Conservation (phyloP, 2,329 filamentous ascomycete species). For the Hypoxylon sp. region DNA sequence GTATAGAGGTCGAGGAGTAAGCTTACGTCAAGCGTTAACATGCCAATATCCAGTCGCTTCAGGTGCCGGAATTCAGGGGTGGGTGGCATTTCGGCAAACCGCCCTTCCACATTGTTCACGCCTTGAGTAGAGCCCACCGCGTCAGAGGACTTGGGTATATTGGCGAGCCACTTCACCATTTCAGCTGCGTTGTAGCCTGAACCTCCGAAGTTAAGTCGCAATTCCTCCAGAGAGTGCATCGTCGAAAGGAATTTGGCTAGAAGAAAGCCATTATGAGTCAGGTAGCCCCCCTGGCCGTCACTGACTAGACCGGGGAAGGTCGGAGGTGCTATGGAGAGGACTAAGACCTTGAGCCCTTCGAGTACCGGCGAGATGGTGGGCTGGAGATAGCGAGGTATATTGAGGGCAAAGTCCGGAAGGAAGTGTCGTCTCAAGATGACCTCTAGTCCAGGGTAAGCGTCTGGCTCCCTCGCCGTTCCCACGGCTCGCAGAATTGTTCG, state of each 20-base stretch:
- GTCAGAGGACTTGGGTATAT: constrained; percentile 15
- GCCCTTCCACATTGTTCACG: background rate
- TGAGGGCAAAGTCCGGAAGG: constrained; percentile 60
- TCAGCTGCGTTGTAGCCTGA: constrained; percentile 34
- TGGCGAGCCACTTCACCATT: constrained; percentile 58
- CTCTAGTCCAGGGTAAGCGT: constrained; percentile 60
- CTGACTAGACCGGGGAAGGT: constrained; percentile 19
- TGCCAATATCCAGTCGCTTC: constrained; percentile 60
- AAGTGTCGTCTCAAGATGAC: constrained; percentile 56
- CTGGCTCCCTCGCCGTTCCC: constrained; percentile 51
- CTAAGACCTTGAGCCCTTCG: constrained; percentile 59
- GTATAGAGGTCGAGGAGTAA: constrained; percentile 53
- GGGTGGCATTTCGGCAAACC: constrained; percentile 35
- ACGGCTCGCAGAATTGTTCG: constrained; percentile 58
- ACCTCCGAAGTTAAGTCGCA: constrained; percentile 64
- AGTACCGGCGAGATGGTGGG: constrained; percentile 58
- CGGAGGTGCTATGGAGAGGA: constrained; percentile 52
- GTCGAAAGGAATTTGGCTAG: constrained; percentile 56
- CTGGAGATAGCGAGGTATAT: constrained; percentile 57
- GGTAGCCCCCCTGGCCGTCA: background rate
- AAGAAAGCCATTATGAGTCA: constrained; percentile 25
- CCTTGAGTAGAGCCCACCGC: background rate
- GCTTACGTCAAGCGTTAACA: constrained; percentile 48
- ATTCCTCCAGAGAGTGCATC: constrained; percentile 60
- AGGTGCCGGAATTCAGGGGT: constrained; percentile 54